Evolutionary conservation across 345 rosid genomes (phyloP), one percentile per base, ranked within the genome.

Genomic region (Salix brachista): DNA sequence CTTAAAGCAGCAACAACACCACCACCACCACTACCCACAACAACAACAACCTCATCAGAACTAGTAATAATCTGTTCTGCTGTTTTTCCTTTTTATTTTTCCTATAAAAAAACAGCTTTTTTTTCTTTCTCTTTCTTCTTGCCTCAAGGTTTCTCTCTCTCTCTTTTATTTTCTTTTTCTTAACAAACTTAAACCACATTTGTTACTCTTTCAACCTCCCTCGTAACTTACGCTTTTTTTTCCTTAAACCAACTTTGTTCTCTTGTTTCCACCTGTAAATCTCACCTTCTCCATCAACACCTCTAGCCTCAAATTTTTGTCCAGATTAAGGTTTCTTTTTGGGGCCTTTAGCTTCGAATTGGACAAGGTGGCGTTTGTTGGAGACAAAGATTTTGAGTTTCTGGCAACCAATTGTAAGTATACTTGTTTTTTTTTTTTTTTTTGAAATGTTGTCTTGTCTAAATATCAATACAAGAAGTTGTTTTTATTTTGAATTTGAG

Each of bases 31-130:
- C 34, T 36, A 19, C 54, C 8, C 28, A 1, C 77, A 66, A 36
- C 78, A 79, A 36, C 44, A 75, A 50, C 65, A 54, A 64, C 41
- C 71, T 18, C 60, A 81, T 30, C 66, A 67, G 34, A 72, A 75
- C 66, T 66, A 19, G 61, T 46, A 61, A 60, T 30, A 32, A 65
- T 28, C 68, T 65, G 39, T 56, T 41, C 44, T 41, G 44, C 61
- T 21, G 64, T 23, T 58, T 58, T 58, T 10, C 25, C 23, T 50
- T 21, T 2, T 54, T 30, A 67, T 61, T 25, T n/a, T 30, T 67
- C 34, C 39, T 17, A n/a, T 16, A 25, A 21, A 25, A 26, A 41
- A 42, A 28, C n/a, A 23, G 26, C 34, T 34, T 50, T 19, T 13
- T 32, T 8, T 46, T 34, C 32, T 6, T 19, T 52, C 56, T 16